phyloP scores from a whole-genome alignment of 352 stramenopile species.

The Globisporangium nunn region DNA sequence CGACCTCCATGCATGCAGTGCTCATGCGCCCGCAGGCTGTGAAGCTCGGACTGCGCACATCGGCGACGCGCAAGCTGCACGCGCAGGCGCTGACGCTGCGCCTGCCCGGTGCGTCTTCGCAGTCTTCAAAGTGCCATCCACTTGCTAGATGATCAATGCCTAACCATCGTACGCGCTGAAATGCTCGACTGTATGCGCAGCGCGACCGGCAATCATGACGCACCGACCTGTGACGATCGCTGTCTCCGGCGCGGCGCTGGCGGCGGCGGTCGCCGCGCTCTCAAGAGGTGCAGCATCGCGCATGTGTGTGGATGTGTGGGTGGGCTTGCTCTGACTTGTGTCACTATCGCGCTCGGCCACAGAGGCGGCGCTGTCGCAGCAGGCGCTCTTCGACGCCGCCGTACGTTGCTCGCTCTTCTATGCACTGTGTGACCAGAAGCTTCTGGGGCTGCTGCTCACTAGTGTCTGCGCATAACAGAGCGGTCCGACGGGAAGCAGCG shows the following conservation, averaged over 20 bases:
- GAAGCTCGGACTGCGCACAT: constrained; percentile 24
- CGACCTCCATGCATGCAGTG: constrained; percentile 13
- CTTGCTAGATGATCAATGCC: background rate
- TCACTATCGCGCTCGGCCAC: background rate
- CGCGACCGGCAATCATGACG: constrained; percentile 10
- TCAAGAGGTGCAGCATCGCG: constrained; percentile 16
- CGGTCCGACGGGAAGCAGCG: constrained; percentile 16
- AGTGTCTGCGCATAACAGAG: constrained; percentile 15
- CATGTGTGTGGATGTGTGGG: background rate
- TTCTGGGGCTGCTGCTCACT: background rate
- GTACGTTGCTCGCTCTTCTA: constrained; percentile 6
- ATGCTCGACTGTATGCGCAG: constrained; percentile 1
- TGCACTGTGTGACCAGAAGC: background rate
- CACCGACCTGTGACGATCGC: constrained; percentile 13
- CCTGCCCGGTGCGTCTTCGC: constrained; percentile 14
- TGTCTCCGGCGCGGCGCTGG: constrained; percentile 39
- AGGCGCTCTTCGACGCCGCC: constrained; percentile 28
- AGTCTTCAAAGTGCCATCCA: background rate
- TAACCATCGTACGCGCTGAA: too few relatives aligned
- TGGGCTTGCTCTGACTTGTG: background rate
- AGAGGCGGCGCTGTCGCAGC: constrained; percentile 42
- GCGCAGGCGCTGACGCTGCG: constrained; percentile 24
- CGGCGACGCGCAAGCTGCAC: constrained; percentile 24
- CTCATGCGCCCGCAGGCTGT: constrained; percentile 32
- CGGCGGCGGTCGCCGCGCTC: constrained; percentile 37